Evolutionary conservation across 805 yeast genomes (phyloP), one percentile per base, ranked within the genome.

Genomic region (Candida andamanensis): DNA sequence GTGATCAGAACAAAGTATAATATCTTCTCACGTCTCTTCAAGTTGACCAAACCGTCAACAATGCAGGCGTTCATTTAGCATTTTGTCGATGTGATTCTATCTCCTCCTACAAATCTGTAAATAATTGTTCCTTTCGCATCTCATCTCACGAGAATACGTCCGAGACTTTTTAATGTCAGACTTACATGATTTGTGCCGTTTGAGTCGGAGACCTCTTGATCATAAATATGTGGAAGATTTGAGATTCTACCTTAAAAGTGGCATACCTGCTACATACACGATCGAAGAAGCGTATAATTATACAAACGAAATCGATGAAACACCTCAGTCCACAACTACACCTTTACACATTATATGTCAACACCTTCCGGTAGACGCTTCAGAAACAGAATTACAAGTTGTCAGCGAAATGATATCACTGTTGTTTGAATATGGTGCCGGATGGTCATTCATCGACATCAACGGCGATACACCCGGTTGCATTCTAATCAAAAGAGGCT

Each of bases 381-480:
- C 58, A 0, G 66, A 57, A 0, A 82, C 76, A 34, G 64, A 67
- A 34, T 42, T 51, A 1, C 30, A 28, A 3, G 63, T 74, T 1
- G 69, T 79, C 1, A 36, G 59, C 19, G 53, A 58, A 9, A 68
- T 89, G 76, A 76, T 85, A 37, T 74, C 75, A 17, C 69, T 65
- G 14, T 56, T 89, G 37, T 80, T 89, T 42, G 77, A 84, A 49
- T 81, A 77, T 52, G 97, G 97, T 17, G 95, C 95, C 0, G 95
- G 94, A 7, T 89, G 97, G 97, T 80, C 82, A 55, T 67, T 84
- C 45, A 63, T 78, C 2, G 94, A 87, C 52, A 71, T 66, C 37
- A 73, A 79, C 32, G 68, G 76, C 43, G 78, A 79, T 40, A 85
- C 96, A 0, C 86, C 96, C 0, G 97, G 95, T 2, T 89, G 95